These are phyloP conservation scores for Coprinopsis sp. DNA, from an alignment of 768 basidiomycete species.

Conservation along the genomic window DNA sequence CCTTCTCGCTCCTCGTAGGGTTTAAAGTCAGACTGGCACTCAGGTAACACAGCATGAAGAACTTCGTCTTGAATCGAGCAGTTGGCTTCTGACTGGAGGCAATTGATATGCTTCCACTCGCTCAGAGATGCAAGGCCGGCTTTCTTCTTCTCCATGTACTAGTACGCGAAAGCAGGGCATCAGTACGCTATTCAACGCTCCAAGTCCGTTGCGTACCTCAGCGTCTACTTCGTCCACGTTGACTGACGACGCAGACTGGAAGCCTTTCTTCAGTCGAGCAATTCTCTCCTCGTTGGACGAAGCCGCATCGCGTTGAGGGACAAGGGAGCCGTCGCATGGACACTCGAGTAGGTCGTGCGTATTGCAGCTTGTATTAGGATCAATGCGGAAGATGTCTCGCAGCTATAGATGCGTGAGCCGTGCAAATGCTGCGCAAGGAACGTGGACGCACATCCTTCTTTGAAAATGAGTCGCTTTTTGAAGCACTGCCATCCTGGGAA, in stretches of 20 bases:
- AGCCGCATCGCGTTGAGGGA: background rate
- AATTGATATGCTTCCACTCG: conserved; percentile 85
- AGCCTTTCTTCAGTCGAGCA: background rate
- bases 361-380: conserved; percentile 73
- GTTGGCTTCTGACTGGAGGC: conserved; percentile 41
- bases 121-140: conserved; percentile 65
- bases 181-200: background rate
- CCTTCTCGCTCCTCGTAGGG: conserved; percentile 7
- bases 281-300: background rate
- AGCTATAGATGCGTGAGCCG: conserved; percentile 44
- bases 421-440: background rate
- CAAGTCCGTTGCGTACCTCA: conserved; percentile 6
- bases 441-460: conserved; percentile 65
- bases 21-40: conserved; percentile 15
- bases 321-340: conserved; percentile 42
- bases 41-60: conserved; percentile 42
- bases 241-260: conserved; percentile 14
- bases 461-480: conserved; percentile 82
- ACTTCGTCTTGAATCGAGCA: conserved; percentile 62
- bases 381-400: conserved; percentile 87
- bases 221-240: conserved; percentile 23
- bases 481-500: conserved; percentile 32
- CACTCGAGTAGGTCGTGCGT: conserved; percentile 93
- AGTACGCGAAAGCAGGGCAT: conserved; percentile 12
- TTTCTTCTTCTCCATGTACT: conserved; percentile 69